A percentile compares a stretch with the other conserved stretches of the same genome.
phyloP scores from a whole-genome alignment of 768 basidiomycete genomes.

The Mycena polygramma region DNA sequence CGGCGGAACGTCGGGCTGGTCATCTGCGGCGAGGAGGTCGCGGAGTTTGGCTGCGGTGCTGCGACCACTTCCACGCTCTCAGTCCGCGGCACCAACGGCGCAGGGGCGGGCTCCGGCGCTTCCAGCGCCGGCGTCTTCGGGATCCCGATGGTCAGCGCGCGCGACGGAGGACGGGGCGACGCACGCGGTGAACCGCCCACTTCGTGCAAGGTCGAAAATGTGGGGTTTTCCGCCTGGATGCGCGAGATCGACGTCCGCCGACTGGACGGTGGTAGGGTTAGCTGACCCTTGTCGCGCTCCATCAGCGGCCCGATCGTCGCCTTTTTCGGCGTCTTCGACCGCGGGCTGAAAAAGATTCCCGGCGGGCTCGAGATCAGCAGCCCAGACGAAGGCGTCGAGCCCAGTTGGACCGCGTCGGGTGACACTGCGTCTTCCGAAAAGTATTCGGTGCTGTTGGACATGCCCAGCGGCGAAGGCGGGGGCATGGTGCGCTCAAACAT shows the following conservation, averaged over 20 bases:
- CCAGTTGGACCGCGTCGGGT: constrained; percentile 53
- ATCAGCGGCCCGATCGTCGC: constrained; percentile 53
- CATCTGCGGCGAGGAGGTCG: constrained; percentile 23
- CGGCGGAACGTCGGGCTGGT: constrained; percentile 35
- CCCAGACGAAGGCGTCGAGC: constrained; percentile 85
- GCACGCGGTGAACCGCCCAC: constrained; percentile 13
- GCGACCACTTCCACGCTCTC: constrained; percentile 2
- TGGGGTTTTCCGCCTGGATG: constrained; percentile 39
- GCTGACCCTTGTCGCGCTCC: constrained; percentile 63
- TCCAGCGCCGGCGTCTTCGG: constrained; percentile 7
- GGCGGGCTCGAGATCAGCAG: constrained; percentile 93
- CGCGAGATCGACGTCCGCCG: constrained; percentile 45
- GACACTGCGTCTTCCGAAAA: constrained; percentile 78
- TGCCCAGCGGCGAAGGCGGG: constrained; percentile 80
- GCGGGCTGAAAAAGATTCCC: constrained; percentile 96
- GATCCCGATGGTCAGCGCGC: constrained; percentile 1
- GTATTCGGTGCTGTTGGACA: constrained; percentile 82
- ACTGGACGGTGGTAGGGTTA: constrained; percentile 44
- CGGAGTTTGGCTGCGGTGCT: neutral
- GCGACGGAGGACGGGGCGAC: constrained; percentile 1
- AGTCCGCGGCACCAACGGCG: constrained; percentile 24
- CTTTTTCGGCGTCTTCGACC: constrained; percentile 54
- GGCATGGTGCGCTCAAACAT: constrained; percentile 53
- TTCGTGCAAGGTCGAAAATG: constrained; percentile 54
- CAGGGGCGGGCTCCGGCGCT: constrained; percentile 12